Evolutionary conservation across 306 rosid species (phyloP).

Genomic region (Neltuma alba): DNA sequence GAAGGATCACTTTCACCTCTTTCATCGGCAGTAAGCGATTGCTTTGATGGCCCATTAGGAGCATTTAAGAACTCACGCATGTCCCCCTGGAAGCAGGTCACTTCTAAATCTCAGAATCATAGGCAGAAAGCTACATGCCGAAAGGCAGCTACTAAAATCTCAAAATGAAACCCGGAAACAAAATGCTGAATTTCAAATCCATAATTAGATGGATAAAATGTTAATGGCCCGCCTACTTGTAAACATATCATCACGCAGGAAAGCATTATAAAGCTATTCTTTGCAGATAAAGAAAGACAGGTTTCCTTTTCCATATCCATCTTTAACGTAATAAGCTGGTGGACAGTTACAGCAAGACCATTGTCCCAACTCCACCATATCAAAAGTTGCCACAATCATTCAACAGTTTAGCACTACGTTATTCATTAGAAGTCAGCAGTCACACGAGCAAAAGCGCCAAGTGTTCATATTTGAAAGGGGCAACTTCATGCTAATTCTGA

Average conservation of each 20-base stretch:
- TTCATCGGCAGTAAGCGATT: conserved; percentile 58
- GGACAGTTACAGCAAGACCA: background rate
- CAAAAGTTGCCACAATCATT: background rate
- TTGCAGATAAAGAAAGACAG: background rate
- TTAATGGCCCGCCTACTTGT: background rate
- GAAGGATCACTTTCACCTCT: conserved; percentile 73
- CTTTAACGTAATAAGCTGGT: background rate
- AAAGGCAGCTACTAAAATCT: background rate
- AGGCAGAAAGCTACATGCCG: conserved; percentile 11
- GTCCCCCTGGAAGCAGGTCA: conserved; percentile 63
- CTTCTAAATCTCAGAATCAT: conserved; percentile 21
- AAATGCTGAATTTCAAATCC: background rate
- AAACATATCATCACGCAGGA: background rate
- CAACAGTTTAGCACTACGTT: background rate
- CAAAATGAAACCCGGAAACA: background rate
- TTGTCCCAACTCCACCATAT: background rate
- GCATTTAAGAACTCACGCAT: conserved; percentile 99
- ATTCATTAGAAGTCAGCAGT: background rate
- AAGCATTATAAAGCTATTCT: background rate
- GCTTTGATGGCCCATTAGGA: conserved; percentile 82
- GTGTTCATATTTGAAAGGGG: background rate
- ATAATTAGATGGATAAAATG: background rate
- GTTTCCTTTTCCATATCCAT: background rate
- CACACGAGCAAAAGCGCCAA: background rate
- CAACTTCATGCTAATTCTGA: background rate